Evolutionary conservation across 345 rosid genomes (phyloP), one percentile per base, ranked within the genome.

Genomic region (Physaria fendleri): DNA sequence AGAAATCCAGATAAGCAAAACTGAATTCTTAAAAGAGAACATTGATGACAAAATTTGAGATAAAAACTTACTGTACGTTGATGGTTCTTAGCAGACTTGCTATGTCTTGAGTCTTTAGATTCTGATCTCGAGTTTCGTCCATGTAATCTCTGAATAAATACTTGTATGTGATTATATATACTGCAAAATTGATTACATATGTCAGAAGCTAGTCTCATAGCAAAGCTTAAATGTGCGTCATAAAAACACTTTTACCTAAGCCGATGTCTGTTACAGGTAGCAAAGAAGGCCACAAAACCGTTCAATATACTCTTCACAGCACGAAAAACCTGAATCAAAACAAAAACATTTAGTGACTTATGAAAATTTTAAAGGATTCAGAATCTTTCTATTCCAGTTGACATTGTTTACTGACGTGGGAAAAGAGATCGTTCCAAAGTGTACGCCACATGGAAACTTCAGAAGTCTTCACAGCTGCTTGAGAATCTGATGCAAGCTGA

Each of bases 201-300:
- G 14, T 53, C 61, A 21, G 8, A 33, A 56, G 18, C n/a, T 17
- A 30, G 42, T 43, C 21, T 33, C 12, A 34, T 14, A 44, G 4
- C 21, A n/a, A 69, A 51, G 6, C 5, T 6, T 24, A 16, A 6
- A 11, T 1, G 15, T 33, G 14, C 14, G 7, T 1, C 1, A 41
- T 29, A 8, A 56, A 10, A 17, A n/a, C n/a, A n/a, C n/a, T 18
- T 39, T 62, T 72, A 94, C 99, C 99, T 87, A 33, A 94, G 96
- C 45, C 97, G 96, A 75, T 94, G 99, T 71, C 99, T 79, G 76
- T 94, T 90, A 81, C 99, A 94, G 21, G 96, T 83, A 21, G 83
- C 64, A 62, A 90, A 90, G 81, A 85, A 84, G 44, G 90, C 99
- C 21, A 84, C 85, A 59, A 87, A 80, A 16, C 99, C 99, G 64